Conservation (phyloP, 2,329 filamentous ascomycete species). For the Pseudocercospora crystallina region DNA sequence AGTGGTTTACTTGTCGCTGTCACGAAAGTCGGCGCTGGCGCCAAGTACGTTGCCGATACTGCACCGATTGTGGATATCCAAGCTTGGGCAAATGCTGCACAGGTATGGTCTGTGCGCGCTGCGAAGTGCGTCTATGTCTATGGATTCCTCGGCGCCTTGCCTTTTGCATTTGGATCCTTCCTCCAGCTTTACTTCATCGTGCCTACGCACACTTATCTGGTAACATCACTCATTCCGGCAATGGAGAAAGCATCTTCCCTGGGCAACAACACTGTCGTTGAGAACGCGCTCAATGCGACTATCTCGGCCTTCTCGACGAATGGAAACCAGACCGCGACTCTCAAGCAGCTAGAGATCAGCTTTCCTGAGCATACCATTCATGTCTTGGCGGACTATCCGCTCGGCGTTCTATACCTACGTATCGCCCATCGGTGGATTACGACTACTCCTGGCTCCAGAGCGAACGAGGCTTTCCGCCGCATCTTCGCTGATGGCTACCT, state of each 20-base stretch:
- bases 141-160: constrained; percentile 71
- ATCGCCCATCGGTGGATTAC: constrained; percentile 70
- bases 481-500: constrained; percentile 70
- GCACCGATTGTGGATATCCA: constrained; percentile 21
- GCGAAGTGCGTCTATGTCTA: constrained; percentile 72
- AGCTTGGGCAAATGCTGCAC: constrained; percentile 26
- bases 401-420: constrained; percentile 87
- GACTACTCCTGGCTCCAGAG: constrained; percentile 66
- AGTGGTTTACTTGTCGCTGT: constrained; percentile 64
- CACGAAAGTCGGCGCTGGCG: constrained; percentile 21
- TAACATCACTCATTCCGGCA: constrained; percentile 13
- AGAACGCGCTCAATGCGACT: constrained; percentile 5
- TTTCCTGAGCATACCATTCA: constrained; percentile 69
- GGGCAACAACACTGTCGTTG: neutral
- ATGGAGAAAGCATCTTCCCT: constrained; percentile 11
- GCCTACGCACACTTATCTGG: constrained; percentile 77
- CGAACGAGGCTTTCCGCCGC: constrained; percentile 71
- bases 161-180: constrained; percentile 73
- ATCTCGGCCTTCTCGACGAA: constrained; percentile 1
- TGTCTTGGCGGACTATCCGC: constrained; percentile 88
- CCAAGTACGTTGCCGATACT: constrained; percentile 17
- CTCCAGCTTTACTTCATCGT: constrained; percentile 88
- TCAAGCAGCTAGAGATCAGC: constrained; percentile 1
- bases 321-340: constrained; percentile 2
- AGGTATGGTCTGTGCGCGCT: constrained; percentile 34